Evolutionary conservation across 306 rosid genomes (phyloP), one percentile per base, ranked within the genome.

Genomic region (Vigna trinervia): DNA sequence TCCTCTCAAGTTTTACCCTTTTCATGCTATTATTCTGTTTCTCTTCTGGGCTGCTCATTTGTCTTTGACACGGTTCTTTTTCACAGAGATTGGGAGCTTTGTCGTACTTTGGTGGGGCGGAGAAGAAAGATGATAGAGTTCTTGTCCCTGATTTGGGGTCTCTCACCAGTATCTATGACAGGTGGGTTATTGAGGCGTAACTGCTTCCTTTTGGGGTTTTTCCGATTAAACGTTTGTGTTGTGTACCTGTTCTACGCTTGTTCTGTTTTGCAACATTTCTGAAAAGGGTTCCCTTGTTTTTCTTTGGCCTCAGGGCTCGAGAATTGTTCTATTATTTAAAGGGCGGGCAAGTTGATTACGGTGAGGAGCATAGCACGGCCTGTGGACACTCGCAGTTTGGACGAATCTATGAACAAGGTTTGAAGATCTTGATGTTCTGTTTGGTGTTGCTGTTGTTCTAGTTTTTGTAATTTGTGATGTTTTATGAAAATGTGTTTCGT

Each of bases 121-220:
- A 96, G 91, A 92, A 92, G 92, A 96, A 87, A 50, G 99, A 92
- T 82, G 96, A 89, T 15, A 89, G 96, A 83, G 99, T 92, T 80
- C 97, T 96, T 19, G 99, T 96, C 5, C 99, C 99, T 63, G 99
- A 96, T 91, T 88, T 96, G 85, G 99, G 99, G 7, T 96, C 99
- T 69, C 64, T 96, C 30, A 96, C 99, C 47, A 92, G 99, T 72
- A 48, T 96, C 80, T 83, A 96, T 51, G 99, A 96, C 63, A 86
- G 99, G 99, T 90, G 43, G 53, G 88, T 61, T 54, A 7, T 12
- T 78, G 34, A 15, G 38, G 47, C 13, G 11, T 39, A 28, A 20
- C 56, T 59, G 20, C 8, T 58, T 69, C 26, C 1, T 54, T 46
- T 54, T 38, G 54, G 54, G 5, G 52, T 52, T 2, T 22, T 59